Evolutionary conservation across 257 asterid species (phyloP).

Genomic region (Solanum bulbocastanum): DNA sequence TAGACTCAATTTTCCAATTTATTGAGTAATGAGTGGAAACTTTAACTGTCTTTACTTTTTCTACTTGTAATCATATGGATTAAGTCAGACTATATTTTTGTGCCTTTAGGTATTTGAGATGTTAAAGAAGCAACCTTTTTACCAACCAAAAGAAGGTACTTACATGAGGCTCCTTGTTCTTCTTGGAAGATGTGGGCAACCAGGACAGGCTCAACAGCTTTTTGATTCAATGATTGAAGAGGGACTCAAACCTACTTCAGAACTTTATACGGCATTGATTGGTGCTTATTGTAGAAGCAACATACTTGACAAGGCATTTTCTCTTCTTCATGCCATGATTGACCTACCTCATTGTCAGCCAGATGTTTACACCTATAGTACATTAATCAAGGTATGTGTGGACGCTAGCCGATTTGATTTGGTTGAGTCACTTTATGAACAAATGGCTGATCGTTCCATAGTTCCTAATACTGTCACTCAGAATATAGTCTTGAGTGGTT

Average conservation of each 20-base stretch:
- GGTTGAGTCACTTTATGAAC: constrained; percentile 56
- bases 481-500: constrained; percentile 73
- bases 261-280: constrained; percentile 72
- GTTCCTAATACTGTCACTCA: constrained; percentile 88
- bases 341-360: constrained; percentile 72
- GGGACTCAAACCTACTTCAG: constrained; percentile 66
- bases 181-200: constrained; percentile 81
- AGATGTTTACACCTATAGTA: constrained; percentile 75
- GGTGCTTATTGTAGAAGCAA: constrained; percentile 71
- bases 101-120: constrained; percentile 65
- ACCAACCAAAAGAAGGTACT: constrained; percentile 85
- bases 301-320: constrained; percentile 56
- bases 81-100: background rate
- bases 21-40: background rate
- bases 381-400: constrained; percentile 72
- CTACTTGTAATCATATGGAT: background rate
- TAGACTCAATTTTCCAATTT: background rate
- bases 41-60: background rate
- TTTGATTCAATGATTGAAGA: constrained; percentile 71
- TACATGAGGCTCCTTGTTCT: constrained; percentile 83
- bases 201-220: constrained; percentile 61
- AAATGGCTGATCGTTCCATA: constrained; percentile 53
- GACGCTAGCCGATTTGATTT: constrained; percentile 58
- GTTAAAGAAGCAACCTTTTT: constrained; percentile 69
- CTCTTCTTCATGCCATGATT: constrained; percentile 56